phyloP scores from a whole-genome alignment of 2,329 filamentous ascomycete species.

The Beauveria australis region DNA sequence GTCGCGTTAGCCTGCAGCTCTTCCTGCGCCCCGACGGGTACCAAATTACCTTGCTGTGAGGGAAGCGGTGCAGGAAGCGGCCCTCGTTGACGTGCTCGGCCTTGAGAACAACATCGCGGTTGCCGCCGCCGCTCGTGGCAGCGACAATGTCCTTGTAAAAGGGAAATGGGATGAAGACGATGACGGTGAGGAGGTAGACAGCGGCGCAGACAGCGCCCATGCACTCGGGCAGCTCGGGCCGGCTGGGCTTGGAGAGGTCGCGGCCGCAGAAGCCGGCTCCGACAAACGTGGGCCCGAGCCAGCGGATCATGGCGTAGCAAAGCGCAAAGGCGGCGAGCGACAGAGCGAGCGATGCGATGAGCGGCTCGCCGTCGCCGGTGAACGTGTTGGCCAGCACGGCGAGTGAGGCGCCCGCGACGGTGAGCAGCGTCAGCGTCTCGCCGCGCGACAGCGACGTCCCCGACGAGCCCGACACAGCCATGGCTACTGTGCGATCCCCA shows the following conservation, averaged over 20 bases:
- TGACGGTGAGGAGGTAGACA: conserved; percentile 82
- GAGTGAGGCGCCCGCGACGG: conserved; percentile 60
- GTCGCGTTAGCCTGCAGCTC: not conserved
- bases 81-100: conserved; percentile 69
- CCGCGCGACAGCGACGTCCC: conserved; percentile 31
- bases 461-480: conserved; percentile 4
- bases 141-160: conserved; percentile 98
- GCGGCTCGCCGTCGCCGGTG: conserved; percentile 75
- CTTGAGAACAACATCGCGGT: conserved; percentile 75
- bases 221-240: conserved; percentile 79
- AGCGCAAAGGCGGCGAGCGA: conserved; percentile 76
- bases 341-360: conserved; percentile 81
- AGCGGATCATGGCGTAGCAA: conserved; percentile 79
- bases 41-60: conserved; percentile 72
- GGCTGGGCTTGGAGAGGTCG: conserved; percentile 67
- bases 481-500: not conserved
- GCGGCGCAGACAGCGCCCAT: conserved; percentile 93
- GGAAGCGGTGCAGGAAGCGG: conserved; percentile 82
- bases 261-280: conserved; percentile 80
- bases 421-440: conserved; percentile 48
- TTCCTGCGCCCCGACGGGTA: too few species aligned
- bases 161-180: conserved; percentile 89
- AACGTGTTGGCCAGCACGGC: conserved; percentile 75
- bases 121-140: conserved; percentile 87
- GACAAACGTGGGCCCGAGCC: conserved; percentile 87